Evolutionary conservation across 768 basidiomycete genomes (phyloP).

Genomic region (Leccinum subgranulosum): DNA sequence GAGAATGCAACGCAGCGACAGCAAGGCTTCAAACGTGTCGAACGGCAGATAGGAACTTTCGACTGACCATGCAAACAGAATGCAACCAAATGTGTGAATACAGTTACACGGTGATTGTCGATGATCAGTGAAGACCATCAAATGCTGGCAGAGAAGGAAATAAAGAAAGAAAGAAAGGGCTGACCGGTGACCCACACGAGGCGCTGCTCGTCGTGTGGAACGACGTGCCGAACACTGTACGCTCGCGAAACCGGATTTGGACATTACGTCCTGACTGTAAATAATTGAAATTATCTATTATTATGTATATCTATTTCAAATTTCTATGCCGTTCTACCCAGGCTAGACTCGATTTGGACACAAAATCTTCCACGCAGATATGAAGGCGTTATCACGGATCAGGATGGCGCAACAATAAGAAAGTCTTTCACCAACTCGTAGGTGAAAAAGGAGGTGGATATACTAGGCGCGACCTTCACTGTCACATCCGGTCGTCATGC

Average conservation of each 20-base stretch:
- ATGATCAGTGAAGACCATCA: slow-evolving; percentile 29
- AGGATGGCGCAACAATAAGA: slow-evolving; percentile 33
- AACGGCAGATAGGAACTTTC: slow-evolving; percentile 2
- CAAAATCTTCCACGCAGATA: background rate
- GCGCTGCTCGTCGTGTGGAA: slow-evolving; percentile 18
- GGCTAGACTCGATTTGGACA: background rate
- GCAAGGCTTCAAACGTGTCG: slow-evolving; percentile 24
- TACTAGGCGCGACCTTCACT: slow-evolving; percentile 92
- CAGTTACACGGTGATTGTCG: slow-evolving; percentile 2
- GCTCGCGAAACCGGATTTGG: slow-evolving; percentile 4
- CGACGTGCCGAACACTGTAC: slow-evolving; percentile 4
- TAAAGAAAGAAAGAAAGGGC: slow-evolving; percentile 8
- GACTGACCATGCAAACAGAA: slow-evolving; percentile 26
- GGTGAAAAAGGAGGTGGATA: slow-evolving; percentile 82
- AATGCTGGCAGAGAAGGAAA: slow-evolving; percentile 5
- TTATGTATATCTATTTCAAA: background rate
- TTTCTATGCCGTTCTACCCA: background rate
- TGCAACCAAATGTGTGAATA: slow-evolving; percentile 2
- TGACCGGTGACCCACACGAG: slow-evolving; percentile 11
- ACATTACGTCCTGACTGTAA: slow-evolving; percentile 8
- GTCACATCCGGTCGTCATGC: slow-evolving; percentile 13
- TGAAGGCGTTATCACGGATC: background rate
- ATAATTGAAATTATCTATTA: slow-evolving; percentile 6
- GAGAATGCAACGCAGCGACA: slow-evolving; percentile 23
- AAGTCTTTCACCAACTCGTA: slow-evolving; percentile 67